Evolutionary conservation across 768 basidiomycete species (phyloP), one percentile per base, ranked within the genome.

Genomic region (Leucocoprinus sp.): DNA sequence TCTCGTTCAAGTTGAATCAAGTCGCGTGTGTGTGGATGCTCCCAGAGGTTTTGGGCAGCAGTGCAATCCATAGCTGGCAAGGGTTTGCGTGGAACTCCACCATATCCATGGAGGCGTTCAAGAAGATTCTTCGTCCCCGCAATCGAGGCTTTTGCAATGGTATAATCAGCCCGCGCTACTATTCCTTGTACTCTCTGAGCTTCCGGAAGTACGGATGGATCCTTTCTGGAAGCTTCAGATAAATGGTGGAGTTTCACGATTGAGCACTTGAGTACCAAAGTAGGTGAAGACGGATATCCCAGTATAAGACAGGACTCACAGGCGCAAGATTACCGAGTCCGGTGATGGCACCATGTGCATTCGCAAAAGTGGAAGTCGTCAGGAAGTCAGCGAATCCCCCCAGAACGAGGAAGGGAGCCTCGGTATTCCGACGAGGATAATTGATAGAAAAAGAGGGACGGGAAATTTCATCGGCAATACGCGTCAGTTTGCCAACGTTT

Each of bases 361-460:
- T 79, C 23, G 75, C 82, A 57, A 78, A 80, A 2, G 75, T 60
- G 5, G 88, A 77, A 3, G 92, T 79, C 26, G 84, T 67, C 48
- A 95, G 60, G 63, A 91, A 90, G 66, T 96, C 93, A 50, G 74
- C 70, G 62, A 77, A 96, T 7, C 92, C 93, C 31, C 89, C 90
- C 17, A 93, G 68, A 26, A 92, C 87, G 38, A 92, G 66, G 71
- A 96, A 95, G 14, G 82, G 81, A 0, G 77, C 75, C 22, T 71
- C 63, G 17, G 68, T 57, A 56, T 78, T 76, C 65, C 77, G 82
- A 58, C 88, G 82, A 35, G 90, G 87, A 63, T 82, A 68, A 26
- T 64, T 56, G 22, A 70, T 59, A 14, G 63, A 51, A 64, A 91
- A 92, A 4, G 66, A 60, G 5, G 75, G 60, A 26, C 67, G 65